These are phyloP conservation scores for Hypoxylon rickii DNA, from an alignment of 495 filamentous ascomycete species.

Conservation along the genomic window DNA sequence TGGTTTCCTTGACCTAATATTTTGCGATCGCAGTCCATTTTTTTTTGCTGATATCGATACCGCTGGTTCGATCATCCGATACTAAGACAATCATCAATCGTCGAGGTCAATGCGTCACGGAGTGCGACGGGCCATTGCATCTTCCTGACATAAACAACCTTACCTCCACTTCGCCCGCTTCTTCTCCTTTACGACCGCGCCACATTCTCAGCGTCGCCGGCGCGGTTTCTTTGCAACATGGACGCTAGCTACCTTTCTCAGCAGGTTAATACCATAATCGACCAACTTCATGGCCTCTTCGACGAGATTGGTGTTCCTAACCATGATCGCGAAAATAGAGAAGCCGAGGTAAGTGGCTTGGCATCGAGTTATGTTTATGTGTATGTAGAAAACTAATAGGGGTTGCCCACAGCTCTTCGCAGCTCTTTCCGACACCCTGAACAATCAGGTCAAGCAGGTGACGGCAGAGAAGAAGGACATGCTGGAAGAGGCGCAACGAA, in stretches of 20 bases:
- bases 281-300: constrained; percentile 88
- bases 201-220: background rate
- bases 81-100: constrained; percentile 6
- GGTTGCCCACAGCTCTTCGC: constrained; percentile 69
- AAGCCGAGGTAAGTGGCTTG: constrained; percentile 70
- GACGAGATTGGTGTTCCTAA: constrained; percentile 92
- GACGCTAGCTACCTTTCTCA: constrained; percentile 89
- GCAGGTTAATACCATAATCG: constrained; percentile 90
- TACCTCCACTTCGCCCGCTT: constrained; percentile 13
- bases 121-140: too few species aligned
- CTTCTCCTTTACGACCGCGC: background rate
- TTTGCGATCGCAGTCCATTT: too few species aligned
- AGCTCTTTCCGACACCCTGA: constrained; percentile 82
- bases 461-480: constrained; percentile 85
- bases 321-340: constrained; percentile 86
- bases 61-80: too few species aligned
- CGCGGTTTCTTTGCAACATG: constrained; percentile 55
- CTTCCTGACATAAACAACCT: constrained; percentile 7
- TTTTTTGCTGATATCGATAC: too few species aligned
- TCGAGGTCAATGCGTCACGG: constrained; percentile 20
- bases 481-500: constrained; percentile 81
- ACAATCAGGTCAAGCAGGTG: constrained; percentile 80
- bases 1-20: constrained; percentile 16
- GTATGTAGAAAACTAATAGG: constrained; percentile 33
- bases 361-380: constrained; percentile 2